Percentiles rank a stretch among this genome's conserved stretches.
Conservation (phyloP, 768 basidiomycete genomes). For the Boletales sp. region DNA sequence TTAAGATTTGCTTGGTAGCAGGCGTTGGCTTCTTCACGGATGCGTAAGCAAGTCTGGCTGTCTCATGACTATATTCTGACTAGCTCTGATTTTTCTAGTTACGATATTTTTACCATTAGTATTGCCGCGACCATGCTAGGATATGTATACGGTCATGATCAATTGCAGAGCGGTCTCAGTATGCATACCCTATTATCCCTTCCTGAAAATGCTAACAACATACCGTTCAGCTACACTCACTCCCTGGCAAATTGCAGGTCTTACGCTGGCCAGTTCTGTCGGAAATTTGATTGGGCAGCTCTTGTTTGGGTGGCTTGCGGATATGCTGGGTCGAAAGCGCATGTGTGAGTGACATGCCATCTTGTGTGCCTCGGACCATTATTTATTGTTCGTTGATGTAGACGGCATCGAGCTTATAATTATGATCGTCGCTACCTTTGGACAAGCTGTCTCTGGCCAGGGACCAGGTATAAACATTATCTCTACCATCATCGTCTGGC, state of each 20-base stretch:
- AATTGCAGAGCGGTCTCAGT: neutral
- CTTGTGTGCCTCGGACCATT: neutral
- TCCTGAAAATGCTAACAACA: slow-evolving; percentile 23
- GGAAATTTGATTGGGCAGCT: slow-evolving; percentile 74
- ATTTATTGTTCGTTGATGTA: slow-evolving; percentile 1
- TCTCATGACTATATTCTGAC: neutral
- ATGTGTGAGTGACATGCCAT: slow-evolving; percentile 53
- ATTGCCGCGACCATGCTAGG: slow-evolving; percentile 80
- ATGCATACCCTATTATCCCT: neutral
- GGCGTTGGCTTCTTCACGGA: slow-evolving; percentile 91
- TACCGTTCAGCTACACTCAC: neutral
- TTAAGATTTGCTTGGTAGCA: slow-evolving; percentile 62
- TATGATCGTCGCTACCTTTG: slow-evolving; percentile 74
- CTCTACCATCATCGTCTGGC: slow-evolving; percentile 74
- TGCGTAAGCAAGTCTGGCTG: slow-evolving; percentile 42
- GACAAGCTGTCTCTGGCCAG: slow-evolving; percentile 67
- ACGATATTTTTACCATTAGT: slow-evolving; percentile 86
- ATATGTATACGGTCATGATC: slow-evolving; percentile 57
- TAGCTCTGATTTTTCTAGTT: slow-evolving; percentile 23
- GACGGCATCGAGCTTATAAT: slow-evolving; percentile 59
- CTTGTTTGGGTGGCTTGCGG: slow-evolving; percentile 74
- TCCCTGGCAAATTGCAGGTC: slow-evolving; percentile 61
- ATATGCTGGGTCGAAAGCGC: slow-evolving; percentile 65
- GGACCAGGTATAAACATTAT: slow-evolving; percentile 63
- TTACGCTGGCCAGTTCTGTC: slow-evolving; percentile 71